Percentiles rank a stretch among this genome's conserved stretches.
These are phyloP conservation scores for Gastrolobium villosum DNA, from an alignment of 306 rosid species.

Conservation along the genomic window DNA sequence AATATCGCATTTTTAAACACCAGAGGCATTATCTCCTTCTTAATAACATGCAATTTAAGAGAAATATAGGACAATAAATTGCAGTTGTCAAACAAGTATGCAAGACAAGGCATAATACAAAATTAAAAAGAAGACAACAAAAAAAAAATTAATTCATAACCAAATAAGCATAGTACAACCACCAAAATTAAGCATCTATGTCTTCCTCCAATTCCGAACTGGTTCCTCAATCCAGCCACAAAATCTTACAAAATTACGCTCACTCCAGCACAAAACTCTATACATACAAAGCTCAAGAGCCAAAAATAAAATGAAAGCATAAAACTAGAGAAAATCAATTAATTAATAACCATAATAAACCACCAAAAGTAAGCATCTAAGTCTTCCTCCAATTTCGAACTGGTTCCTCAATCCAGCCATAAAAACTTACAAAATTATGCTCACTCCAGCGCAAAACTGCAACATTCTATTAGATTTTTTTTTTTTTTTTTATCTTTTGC, in stretches of 20 bases:
- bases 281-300: too few relatives aligned
- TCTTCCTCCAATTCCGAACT: constrained; percentile 34
- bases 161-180: constrained; percentile 9
- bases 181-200: constrained; percentile 20
- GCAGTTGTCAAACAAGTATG: not conserved
- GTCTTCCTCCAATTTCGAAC: constrained; percentile 33
- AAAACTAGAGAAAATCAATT: too few relatives aligned
- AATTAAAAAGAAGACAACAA: not conserved
- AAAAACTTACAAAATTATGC: constrained; percentile 25
- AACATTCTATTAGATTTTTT: not conserved
- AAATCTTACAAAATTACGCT: constrained; percentile 26
- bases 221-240: constrained; percentile 40
- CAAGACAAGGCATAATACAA: not conserved
- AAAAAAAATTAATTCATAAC: not conserved
- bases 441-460: constrained; percentile 20
- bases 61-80: not conserved
- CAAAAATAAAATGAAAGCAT: too few relatives aligned
- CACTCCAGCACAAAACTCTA: constrained; percentile 22
- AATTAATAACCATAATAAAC: constrained; percentile 12
- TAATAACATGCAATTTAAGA: not conserved
- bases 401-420: constrained; percentile 38
- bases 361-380: constrained; percentile 21
- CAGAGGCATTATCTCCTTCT: not conserved
- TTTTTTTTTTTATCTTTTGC: too few relatives aligned
- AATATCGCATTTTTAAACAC: not conserved